Base-by-base conservation (phyloP, 108 stramenopile genomes). In the Licmophora abbreviata region DNA sequence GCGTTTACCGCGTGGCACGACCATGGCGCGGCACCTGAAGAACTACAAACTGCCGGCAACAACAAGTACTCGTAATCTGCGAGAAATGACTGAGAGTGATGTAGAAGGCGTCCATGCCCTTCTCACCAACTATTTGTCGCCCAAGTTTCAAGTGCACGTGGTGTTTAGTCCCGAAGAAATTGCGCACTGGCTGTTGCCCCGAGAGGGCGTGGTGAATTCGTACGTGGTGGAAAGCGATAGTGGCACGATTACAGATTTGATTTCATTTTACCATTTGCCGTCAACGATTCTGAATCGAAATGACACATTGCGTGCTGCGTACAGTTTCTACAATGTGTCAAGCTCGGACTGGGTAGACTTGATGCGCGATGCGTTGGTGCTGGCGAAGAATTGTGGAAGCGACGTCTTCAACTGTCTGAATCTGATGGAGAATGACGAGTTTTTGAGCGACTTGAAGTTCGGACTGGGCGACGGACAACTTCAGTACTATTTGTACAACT, bases 401-500 rank as follows among this genome's bases (percentile, higher is more conserved):
- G 99, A 99, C 69, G 99, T 99, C 1, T 97, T 99, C 76, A 99
- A 99, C 70, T 96, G 96, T 14, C 61, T 99, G 29, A 85, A 97
- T 69, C 68, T 97, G 45, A 97, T 98, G 99, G 94, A 99, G 45
- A 99, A 99, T 66, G 71, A 74, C 11, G 44, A 38, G 7, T 82
- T 96, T 56, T 66, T 98, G 63, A 57, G 74, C 47, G 92, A 92
- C 26, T 83, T 98, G 44, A 88, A 92, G 56, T 99, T 99, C 66
- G 99, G 99, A 27, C 77, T 76, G 63, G 99, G 99, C 7, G 99
- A 99, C 63, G 99, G 99, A 23, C 79, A 85, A 54, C 70, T 99
- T 20, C 95, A 99, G 68, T 98, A 99, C 76, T 98, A 99, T 71
- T 71, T 99, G 21, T 99, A 96, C 91, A 99, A 99, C 68, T 99